Evolutionary conservation across 2,329 filamentous ascomycete genomes (phyloP), one percentile per base, ranked within the genome.

Genomic region (Chrysoporthe cubensis): DNA sequence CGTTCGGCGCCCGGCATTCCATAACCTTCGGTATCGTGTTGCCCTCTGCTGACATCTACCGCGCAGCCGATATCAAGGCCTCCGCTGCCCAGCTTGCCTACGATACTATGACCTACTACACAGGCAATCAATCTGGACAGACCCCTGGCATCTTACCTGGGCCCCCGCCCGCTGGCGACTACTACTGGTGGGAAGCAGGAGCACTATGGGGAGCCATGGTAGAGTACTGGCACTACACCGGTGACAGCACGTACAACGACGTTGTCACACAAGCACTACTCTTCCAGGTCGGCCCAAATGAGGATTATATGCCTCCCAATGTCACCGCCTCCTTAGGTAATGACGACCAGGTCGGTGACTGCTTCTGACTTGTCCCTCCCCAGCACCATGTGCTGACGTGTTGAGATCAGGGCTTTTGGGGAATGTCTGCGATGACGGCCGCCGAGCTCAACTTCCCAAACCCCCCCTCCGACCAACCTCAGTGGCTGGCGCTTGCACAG

Each of bases 231-330:
- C 85, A 89, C 70, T 83, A 86, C 66, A 91, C 89, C 0, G 88
- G 88, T 66, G 89, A 92, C 76, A 74, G 79, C 3, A 84, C 83
- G 64, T 91, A 89, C 79, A 91, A 91, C 76, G 75, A 83, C 11
- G 81, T 87, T 14, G 80, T 88, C 18, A 86, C 81, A 66, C 74
- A 87, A 70, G 87, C 84, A 3, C 78, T 91, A 74, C 75, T 88
- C 16, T 84, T 87, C 76, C 93, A 97, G 78, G 88, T 90, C 64
- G 92, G 92, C 65, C 84, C 87, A 2, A 84, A 91, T 74, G 81
- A 88, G 67, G 90, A 95, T 75, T 96, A 91, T 76, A 94, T 95
- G 88, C 91, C 93, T 5, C 82, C 84, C 1, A 91, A 91, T 73
- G 89, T 91, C 78, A 91, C 88, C 8, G 79, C 86, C 70, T 88